Evolutionary conservation across 2,329 filamentous ascomycete species (phyloP), one percentile per base, ranked within the genome.

Genomic region (Septoria linicola): DNA sequence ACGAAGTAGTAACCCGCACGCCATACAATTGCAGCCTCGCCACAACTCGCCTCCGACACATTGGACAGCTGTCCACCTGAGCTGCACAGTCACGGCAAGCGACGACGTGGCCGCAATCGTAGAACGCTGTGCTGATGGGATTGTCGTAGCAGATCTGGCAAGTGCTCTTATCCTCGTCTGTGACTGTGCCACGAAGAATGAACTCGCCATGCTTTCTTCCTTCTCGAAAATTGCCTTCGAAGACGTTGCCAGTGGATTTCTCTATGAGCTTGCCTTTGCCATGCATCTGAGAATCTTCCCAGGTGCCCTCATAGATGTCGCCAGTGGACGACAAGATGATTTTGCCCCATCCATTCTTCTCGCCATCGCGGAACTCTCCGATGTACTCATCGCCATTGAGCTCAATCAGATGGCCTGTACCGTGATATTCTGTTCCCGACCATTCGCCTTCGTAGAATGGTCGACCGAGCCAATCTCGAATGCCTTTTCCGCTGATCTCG

Each of bases 121-220:
- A 81, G 63, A 85, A 83, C 5, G 81, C 73, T 3, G 80, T 78
- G 54, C 82, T 78, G 47, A 81, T 78, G 35, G 77, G 76, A 37
- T 77, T 75, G n/a, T 78, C 76, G 66, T 79, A 84, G 70, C 82
- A 85, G 51, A 85, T 83, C 50, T 79, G 74, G 63, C 82, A 85
- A 4, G 80, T 63, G 39, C 77, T 73, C 66, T 78, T 76, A 55
- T 82, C 79, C 51, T 84, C 80, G 48, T 84, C 80, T 2, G 81
- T 81, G 20, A 80, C 77, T 59, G 80, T 78, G 75, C 80, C 84
- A 57, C 78, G 76, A 49, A 80, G 83, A 31, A 80, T 76, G n/a
- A 82, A 82, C 57, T 80, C 78, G 45, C 81, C 82, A 57, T 80
- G 77, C 34, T 79, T 77, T 66, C 81, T 81, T 58, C 81, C 80